Base-by-base conservation (phyloP, 2,329 filamentous ascomycete genomes). In the Reticulascus tulasneorum region DNA sequence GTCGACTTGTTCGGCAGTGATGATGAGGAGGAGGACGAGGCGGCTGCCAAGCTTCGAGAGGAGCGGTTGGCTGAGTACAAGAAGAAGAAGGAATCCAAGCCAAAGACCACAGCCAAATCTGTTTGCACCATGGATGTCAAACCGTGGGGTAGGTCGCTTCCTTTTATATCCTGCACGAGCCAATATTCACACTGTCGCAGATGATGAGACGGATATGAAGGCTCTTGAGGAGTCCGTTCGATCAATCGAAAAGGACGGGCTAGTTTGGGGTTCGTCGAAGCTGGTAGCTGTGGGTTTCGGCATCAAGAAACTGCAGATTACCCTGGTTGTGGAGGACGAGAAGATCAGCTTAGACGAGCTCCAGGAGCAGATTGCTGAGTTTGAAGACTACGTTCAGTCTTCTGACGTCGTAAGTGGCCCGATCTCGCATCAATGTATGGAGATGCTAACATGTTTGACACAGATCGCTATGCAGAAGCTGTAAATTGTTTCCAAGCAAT, bases 231-330 rank as follows among this genome's bases (percentile, higher is more conserved):
- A 67, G 21, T 73, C 82, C 48, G 90, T 97, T 53, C 85, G 88
- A 57, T 67, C 72, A 50, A 91, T 97, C 53, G 79, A 91, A 69
- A 81, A 85, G 77, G 91, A 97, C 32, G 93, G 93, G 71, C 86
- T 98, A 46, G 82, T 94, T 48, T 98, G 93, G 93, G 91, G 91
- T 81, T 81, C 75, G 49, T 90, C 86, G 65, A 86, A 93, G 77
- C 75, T 95, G 49, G 83, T 94, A 34, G 66, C 90, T 50, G 83
- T 98, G 56, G 91, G 90, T 59, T 98, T 87, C 77, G 93, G 93
- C 77, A 94, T 98, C 77, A 93, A 86, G 79, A 97, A 97, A 81
- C 82, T 98, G 48, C 91, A 97, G 79, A 94, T 98, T 76, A 97
- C 87, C 83, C 70, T 97, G 53, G 89, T 97, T 55, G 74, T 97